Evolutionary conservation across 2,329 filamentous ascomycete genomes (phyloP).

Genomic region (Diatrype stigma): DNA sequence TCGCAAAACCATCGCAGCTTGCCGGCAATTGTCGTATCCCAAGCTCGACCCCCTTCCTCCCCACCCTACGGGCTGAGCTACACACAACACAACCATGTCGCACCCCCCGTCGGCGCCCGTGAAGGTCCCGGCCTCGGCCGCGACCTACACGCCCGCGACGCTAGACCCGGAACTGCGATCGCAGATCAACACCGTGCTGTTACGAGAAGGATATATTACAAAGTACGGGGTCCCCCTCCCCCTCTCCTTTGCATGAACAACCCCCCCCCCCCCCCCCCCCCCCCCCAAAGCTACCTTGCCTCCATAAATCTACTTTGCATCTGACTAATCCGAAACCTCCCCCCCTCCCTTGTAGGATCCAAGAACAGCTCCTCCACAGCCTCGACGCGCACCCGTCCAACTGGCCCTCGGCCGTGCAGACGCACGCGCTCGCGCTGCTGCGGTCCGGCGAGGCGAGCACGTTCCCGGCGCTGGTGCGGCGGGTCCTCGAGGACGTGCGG

Average conservation of each 20-base stretch:
- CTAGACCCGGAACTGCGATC: constrained; percentile 59
- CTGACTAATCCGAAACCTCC: constrained; percentile 3
- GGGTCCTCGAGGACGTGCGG: constrained; percentile 59
- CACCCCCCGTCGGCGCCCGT: constrained; percentile 50
- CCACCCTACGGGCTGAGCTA: no score
- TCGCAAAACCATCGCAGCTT: no score
- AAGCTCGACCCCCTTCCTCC: no score
- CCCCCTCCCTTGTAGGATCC: constrained; percentile 44
- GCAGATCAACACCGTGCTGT: constrained; percentile 55
- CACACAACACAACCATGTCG: constrained; percentile 33
- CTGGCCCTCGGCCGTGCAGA: constrained; percentile 59
- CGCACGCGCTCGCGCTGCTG: constrained; percentile 56
- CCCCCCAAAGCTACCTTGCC: no score
- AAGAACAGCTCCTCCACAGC: constrained; percentile 59
- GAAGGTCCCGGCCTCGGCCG: constrained; percentile 56
- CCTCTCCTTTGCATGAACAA: no score
- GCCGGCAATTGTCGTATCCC: no score
- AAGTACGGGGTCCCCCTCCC: no score
- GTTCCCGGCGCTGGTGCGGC: constrained; percentile 57
- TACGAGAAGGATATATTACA: constrained; percentile 55
- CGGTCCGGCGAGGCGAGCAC: constrained; percentile 56
- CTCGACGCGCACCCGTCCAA: constrained; percentile 56
- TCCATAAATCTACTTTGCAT: no score
- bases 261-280: no score
- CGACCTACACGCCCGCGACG: constrained; percentile 56